These are phyloP conservation scores for Sporothrix protearum DNA, from an alignment of 2,329 filamentous ascomycete genomes.

Conservation along the genomic window DNA sequence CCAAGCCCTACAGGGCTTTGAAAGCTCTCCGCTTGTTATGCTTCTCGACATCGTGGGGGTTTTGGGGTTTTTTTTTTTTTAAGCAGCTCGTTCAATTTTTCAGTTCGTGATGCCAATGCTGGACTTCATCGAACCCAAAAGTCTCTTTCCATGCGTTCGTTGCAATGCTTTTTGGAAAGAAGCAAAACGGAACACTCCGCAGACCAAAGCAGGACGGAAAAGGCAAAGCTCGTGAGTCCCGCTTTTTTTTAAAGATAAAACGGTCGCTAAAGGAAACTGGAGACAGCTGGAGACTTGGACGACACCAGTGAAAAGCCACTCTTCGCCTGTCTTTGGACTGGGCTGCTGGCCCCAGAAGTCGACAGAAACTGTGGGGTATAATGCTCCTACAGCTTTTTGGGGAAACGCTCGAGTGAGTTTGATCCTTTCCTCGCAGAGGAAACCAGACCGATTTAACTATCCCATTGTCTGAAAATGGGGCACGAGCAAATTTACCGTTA, in stretches of 20 bases:
- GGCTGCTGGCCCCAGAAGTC: too few relatives aligned
- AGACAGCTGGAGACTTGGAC: not conserved
- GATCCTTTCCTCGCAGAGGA: not conserved
- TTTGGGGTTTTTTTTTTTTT: too few relatives aligned
- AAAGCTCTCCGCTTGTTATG: not conserved
- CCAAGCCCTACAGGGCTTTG: not conserved
- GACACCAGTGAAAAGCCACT: not conserved
- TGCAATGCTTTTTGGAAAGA: not conserved
- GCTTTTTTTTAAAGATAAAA: not conserved
- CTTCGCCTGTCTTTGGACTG: not conserved
- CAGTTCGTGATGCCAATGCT: not conserved
- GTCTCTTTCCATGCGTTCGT: too few relatives aligned
- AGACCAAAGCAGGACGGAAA: not conserved
- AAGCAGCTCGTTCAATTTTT: not conserved
- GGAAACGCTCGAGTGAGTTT: not conserved
- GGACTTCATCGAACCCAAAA: too few relatives aligned
- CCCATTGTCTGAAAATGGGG: not conserved
- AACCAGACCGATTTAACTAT: not conserved
- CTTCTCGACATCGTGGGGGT: not conserved
- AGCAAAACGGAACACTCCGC: not conserved
- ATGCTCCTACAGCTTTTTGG: not conserved
- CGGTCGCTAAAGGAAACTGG: not conserved
- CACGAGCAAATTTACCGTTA: not conserved
- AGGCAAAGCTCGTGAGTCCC: not conserved
- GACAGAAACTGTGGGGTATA: not conserved